Conservation (phyloP, 495 filamentous ascomycete genomes). For the Umbilicaria muhlenbergii region DNA sequence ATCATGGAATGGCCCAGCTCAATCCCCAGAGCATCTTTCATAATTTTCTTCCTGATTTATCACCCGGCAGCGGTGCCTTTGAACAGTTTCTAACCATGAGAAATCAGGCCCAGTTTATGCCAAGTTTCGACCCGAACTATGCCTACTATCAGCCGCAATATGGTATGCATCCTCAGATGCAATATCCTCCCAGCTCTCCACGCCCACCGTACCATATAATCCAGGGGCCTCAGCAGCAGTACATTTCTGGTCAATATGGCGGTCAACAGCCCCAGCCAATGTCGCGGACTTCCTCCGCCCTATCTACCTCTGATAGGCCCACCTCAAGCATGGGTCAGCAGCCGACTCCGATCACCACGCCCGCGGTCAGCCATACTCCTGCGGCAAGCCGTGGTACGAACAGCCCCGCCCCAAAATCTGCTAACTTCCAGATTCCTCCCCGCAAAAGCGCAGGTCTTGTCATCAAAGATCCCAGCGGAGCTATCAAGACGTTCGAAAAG, state of each 20-base stretch:
- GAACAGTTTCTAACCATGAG: constrained; percentile 57
- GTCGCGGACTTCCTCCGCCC: constrained; percentile 71
- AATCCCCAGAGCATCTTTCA: constrained; percentile 19
- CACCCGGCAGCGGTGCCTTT: constrained; percentile 53
- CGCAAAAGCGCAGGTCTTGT: constrained; percentile 49
- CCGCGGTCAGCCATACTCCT: constrained; percentile 42
- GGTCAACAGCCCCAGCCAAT: constrained; percentile 46
- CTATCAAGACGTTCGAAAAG: constrained; percentile 42
- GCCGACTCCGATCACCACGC: constrained; percentile 39
- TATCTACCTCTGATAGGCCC: constrained; percentile 58
- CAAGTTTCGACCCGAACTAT: constrained; percentile 33
- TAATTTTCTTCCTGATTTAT: constrained; percentile 36
- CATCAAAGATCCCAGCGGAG: constrained; percentile 70
- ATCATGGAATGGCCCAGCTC: constrained; percentile 13
- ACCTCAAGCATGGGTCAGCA: constrained; percentile 62
- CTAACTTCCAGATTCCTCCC: constrained; percentile 34
- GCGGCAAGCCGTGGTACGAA: constrained; percentile 39
- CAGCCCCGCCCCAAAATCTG: constrained; percentile 31
- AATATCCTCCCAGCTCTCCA: constrained; percentile 32
- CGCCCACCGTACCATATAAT: constrained; percentile 37
- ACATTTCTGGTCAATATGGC: constrained; percentile 32
- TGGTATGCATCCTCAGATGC: constrained; percentile 29
- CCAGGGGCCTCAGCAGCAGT: constrained; percentile 32
- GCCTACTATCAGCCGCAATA: constrained; percentile 28
- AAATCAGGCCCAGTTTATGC: constrained; percentile 37